phyloP scores from a whole-genome alignment of 2,329 filamentous ascomycete genomes.

The Geoglossum cookeanum region DNA sequence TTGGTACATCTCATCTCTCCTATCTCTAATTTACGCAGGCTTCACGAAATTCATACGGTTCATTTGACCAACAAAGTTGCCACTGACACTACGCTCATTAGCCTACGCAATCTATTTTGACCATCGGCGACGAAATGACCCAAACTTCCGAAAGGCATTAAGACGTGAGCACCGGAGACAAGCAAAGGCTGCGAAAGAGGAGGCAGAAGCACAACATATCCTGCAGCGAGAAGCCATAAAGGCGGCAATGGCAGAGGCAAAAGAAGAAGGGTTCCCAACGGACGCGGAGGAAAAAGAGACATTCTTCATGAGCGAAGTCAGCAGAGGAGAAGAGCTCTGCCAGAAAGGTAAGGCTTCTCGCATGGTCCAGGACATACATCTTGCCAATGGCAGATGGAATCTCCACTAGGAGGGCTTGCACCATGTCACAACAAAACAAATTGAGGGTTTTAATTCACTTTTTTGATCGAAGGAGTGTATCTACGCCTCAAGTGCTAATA shows the following conservation, averaged over 20 bases:
- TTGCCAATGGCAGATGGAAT: neutral
- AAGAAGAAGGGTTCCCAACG: conserved; percentile 77
- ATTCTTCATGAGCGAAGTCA: conserved; percentile 94
- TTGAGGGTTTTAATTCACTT: neutral
- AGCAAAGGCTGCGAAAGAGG: conserved; percentile 27
- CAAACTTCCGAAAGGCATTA: conserved; percentile 40
- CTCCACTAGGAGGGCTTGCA: neutral
- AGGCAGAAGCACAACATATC: conserved; percentile 26
- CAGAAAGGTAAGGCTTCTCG: conserved; percentile 47
- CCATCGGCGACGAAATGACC: conserved; percentile 42
- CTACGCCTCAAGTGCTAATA: conserved; percentile 35
- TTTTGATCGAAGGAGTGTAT: conserved; percentile 6
- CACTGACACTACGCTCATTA: conserved; percentile 9
- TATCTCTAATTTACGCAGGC: neutral
- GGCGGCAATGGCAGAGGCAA: conserved; percentile 56
- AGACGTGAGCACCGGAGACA: conserved; percentile 29
- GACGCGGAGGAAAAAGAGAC: conserved; percentile 85
- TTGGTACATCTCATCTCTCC: conserved; percentile 22
- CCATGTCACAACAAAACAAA: neutral
- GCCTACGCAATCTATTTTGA: conserved; percentile 51
- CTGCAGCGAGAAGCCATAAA: conserved; percentile 47
- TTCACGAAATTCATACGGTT: neutral
- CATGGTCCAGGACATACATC: neutral
- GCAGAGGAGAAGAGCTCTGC: conserved; percentile 66
- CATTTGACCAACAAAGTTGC: neutral